phyloP scores from a whole-genome alignment of 192 early-diverging fungal genomes.

The Jimgerdemannia lactiflua region DNA sequence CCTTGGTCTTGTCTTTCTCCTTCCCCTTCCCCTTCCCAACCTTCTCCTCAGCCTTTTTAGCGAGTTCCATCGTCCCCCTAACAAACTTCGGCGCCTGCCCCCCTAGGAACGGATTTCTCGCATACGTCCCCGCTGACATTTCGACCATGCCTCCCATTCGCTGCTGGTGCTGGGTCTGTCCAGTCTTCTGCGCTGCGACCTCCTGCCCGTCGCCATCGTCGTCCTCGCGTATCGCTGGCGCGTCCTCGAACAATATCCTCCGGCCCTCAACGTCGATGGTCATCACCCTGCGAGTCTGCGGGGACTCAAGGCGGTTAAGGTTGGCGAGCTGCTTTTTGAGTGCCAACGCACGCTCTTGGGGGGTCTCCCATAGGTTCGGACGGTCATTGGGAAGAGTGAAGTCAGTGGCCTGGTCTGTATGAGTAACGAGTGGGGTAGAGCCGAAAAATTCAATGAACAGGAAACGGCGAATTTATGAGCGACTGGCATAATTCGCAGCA shows the following conservation, averaged over 20 bases:
- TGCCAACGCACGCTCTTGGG: conserved; percentile 39
- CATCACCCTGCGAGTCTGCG: conserved; percentile 46
- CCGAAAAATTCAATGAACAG: background rate
- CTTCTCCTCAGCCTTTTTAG: conserved; percentile 6
- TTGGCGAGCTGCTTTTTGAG: conserved; percentile 45
- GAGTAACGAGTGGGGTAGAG: background rate
- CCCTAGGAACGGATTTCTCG: conserved; percentile 31
- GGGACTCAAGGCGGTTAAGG: conserved; percentile 29
- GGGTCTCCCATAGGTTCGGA: conserved; percentile 43
- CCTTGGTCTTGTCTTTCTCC: conserved; percentile 2
- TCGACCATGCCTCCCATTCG: background rate
- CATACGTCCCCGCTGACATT: conserved; percentile 28
- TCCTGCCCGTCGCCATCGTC: conserved; percentile 25
- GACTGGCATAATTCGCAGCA: too few relatives aligned
- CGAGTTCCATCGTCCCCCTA: conserved; percentile 8
- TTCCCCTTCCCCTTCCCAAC: background rate
- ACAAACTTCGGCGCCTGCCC: conserved; percentile 18
- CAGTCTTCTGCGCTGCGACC: background rate
- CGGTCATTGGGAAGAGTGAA: conserved; percentile 53
- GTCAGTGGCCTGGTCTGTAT: conserved; percentile 48
- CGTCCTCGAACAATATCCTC: conserved; percentile 37
- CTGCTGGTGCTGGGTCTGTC: background rate
- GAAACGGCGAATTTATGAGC: background rate
- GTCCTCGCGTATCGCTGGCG: background rate
- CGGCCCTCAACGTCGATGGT: conserved; percentile 44